A percentile compares a stretch with the other conserved stretches of the same genome.
These are phyloP conservation scores for Eragrostis curvula DNA, from an alignment of 176 grass and related monocot species.

Conservation along the genomic window DNA sequence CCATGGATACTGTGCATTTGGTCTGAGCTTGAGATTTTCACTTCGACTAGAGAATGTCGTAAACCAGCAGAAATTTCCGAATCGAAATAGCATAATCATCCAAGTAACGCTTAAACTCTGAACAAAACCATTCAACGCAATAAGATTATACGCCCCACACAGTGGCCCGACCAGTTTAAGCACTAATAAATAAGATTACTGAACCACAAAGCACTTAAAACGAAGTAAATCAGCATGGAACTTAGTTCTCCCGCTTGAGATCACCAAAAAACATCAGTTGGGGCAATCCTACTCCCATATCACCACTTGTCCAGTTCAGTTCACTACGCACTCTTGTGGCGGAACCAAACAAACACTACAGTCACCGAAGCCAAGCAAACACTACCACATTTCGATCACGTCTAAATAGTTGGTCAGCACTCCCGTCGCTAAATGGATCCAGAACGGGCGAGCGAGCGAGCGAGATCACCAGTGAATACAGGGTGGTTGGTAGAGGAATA, in stretches of 20 bases:
- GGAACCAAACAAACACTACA: conserved; percentile 15
- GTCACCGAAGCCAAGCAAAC: not conserved
- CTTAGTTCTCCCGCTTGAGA: conserved; percentile 7
- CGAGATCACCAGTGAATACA: not conserved
- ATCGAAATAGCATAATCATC: not conserved
- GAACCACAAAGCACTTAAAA: conserved; percentile 4
- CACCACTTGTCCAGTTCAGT: conserved; percentile 21
- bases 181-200: conserved; percentile 3
- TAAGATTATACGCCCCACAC: conserved; percentile 16
- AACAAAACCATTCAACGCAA: conserved; percentile 20
- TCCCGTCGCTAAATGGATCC: conserved; percentile 29
- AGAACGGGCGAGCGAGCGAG: conserved; percentile 5
- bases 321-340: conserved; percentile 15
- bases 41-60: conserved; percentile 17
- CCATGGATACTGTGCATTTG: conserved; percentile 7
- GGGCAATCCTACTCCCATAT: conserved; percentile 14
- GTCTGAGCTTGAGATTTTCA: conserved; percentile 21
- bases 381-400: not conserved
- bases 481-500: not conserved
- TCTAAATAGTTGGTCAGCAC: not conserved
- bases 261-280: conserved; percentile 30
- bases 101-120: not conserved
- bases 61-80: conserved; percentile 13
- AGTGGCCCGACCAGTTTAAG: conserved; percentile 12
- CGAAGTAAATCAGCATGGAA: conserved; percentile 19